These are phyloP conservation scores for Dipteronia dyeriana DNA, from an alignment of 345 rosid species.

Conservation along the genomic window DNA sequence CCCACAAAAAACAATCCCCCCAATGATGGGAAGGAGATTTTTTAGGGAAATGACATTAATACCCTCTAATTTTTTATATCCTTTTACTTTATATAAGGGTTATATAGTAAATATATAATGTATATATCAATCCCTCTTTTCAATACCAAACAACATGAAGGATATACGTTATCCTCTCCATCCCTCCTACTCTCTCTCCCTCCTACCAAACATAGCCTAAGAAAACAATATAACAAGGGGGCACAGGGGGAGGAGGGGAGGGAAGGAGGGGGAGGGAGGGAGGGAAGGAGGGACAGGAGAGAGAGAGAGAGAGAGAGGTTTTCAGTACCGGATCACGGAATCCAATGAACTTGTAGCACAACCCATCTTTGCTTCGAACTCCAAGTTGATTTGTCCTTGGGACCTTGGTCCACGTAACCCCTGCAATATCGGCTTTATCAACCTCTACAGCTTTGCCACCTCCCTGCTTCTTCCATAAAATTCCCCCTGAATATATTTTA, in stretches of 20 bases:
- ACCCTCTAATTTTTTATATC: too few species aligned
- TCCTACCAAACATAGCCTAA: too few species aligned
- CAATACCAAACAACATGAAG: too few species aligned
- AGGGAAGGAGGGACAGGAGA: background rate
- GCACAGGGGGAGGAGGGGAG: too few species aligned
- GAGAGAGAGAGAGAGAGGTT: background rate
- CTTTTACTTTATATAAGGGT: too few species aligned
- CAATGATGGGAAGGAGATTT: too few species aligned
- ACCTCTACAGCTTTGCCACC: constrained; percentile 98
- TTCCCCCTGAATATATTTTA: constrained; percentile 72
- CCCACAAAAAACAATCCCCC: too few species aligned
- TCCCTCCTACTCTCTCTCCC: too few species aligned
- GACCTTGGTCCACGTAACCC: constrained; percentile 86
- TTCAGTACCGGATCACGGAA: constrained; percentile 82
- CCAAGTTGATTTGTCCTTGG: constrained; percentile 88
- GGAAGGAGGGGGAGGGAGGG: background rate
- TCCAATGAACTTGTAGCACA: constrained; percentile 82
- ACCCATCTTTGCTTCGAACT: constrained; percentile 73
- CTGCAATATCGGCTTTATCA: constrained; percentile 70
- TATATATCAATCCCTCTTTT: too few species aligned
- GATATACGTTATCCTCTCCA: too few species aligned
- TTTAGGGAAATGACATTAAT: too few species aligned
- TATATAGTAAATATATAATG: too few species aligned
- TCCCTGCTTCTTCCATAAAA: constrained; percentile 94
- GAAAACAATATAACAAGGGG: background rate